These are phyloP conservation scores for Candolleomyces eurysporus DNA, from an alignment of 768 basidiomycete genomes.

Conservation along the genomic window DNA sequence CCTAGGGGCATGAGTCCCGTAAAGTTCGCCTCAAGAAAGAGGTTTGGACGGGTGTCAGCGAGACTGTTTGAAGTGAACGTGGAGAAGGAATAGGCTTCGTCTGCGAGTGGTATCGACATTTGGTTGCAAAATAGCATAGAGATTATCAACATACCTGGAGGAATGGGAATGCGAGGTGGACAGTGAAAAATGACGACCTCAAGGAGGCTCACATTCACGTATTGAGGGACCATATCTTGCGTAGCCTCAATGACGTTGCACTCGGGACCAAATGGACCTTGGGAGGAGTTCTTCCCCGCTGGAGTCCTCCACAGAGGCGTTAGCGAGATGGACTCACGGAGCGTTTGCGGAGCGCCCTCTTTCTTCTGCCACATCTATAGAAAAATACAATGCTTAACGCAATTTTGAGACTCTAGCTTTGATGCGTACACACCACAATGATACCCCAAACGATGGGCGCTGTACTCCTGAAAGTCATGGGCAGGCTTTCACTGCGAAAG, in stretches of 20 bases:
- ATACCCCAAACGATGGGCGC: background rate
- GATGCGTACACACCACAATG: background rate
- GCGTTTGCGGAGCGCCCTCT: background rate
- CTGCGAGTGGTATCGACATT: background rate
- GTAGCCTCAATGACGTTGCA: background rate
- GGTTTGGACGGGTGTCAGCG: background rate
- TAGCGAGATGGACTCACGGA: background rate
- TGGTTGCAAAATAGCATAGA: background rate
- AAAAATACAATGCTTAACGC: background rate
- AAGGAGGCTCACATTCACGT: background rate
- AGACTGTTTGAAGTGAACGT: background rate
- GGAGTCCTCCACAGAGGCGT: background rate
- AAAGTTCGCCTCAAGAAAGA: background rate
- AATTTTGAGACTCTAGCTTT: background rate
- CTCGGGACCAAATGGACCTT: background rate
- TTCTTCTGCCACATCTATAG: background rate
- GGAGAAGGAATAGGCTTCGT: background rate
- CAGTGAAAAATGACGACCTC: background rate
- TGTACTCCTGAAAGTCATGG: slow-evolving; percentile 17
- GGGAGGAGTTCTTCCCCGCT: background rate
- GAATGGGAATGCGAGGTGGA: background rate
- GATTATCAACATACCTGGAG: background rate
- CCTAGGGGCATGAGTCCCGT: background rate
- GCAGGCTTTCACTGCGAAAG: slow-evolving; percentile 5
- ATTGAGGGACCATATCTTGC: background rate